Evolutionary conservation across 306 rosid genomes (phyloP), one percentile per base, ranked within the genome.

Genomic region (Carpinus viminea): DNA sequence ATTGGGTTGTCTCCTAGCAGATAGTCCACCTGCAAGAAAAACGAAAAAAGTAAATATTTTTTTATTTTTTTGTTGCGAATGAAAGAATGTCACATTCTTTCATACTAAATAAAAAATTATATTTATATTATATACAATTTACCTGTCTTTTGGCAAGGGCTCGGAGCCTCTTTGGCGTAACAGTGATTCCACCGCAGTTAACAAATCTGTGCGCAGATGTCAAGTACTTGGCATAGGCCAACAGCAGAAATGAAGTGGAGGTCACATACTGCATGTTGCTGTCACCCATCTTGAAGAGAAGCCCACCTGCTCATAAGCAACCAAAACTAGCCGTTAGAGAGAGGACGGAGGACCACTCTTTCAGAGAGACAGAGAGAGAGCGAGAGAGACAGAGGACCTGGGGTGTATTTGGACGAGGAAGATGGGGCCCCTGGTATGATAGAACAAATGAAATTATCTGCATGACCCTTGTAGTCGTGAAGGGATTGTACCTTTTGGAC

Each of bases 201-300:
- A 90, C 97, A 3, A 86, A 89, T 83, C 69, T 71, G 52, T 26
- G 94, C 38, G 97, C 78, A 1, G 89, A 79, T 83, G 96, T 90
- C 52, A 94, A 79, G 88, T 94, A 94, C 74, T 94, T 92, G 81
- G 98, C 97, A 36, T 94, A 94, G 31, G 93, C 74, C 51, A 94
- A 43, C 77, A 94, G 90, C 46, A 94, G 71, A 83, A 94, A 94
- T 13, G 98, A 92, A 43, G 97, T 88, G 68, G 98, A 94, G 2
- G 98, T 94, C 15, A 94, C 98, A 84, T 94, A 94, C 48, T 94
- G 98, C 97, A 92, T 92, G 79, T 94, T 94, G 86, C 85, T 83
- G 50, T 94, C 98, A 50, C 80, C 62, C 97, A 92, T 92, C 85
- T 90, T 94, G 87, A 90, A 94, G 82, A 94, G 69, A 74, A 94